Percentiles rank a stretch among this genome's conserved stretches.
These are phyloP conservation scores for Polytrichum formosum DNA, from an alignment of 225 moss, liverwort and hornwort species.

Conservation along the genomic window DNA sequence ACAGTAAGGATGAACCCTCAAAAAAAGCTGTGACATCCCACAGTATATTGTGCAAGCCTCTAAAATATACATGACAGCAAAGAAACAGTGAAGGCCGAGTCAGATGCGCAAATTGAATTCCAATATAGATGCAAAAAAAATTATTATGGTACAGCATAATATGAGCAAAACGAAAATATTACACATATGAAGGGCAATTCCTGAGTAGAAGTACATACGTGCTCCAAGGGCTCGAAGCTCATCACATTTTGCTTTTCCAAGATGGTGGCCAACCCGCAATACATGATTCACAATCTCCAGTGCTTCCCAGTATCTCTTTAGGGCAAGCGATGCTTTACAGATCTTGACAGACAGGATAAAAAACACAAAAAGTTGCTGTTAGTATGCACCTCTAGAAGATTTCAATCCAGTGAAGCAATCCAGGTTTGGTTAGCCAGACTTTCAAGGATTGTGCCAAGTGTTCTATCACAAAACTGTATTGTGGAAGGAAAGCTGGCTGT, in stretches of 20 bases:
- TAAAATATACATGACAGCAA: too few relatives aligned
- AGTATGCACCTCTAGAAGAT: too few relatives aligned
- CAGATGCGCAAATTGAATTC: too few relatives aligned
- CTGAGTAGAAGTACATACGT: conserved; percentile 38
- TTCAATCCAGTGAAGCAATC: too few relatives aligned
- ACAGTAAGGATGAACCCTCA: background rate
- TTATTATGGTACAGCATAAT: background rate
- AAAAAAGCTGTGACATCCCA: too few relatives aligned
- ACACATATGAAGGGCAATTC: background rate
- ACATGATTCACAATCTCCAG: conserved; percentile 85
- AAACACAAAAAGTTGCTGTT: too few relatives aligned
- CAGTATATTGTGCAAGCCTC: too few relatives aligned
- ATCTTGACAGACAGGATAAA: conserved; percentile 24
- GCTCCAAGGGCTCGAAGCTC: conserved; percentile 95
- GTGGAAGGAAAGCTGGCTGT: too few relatives aligned
- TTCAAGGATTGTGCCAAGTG: too few relatives aligned
- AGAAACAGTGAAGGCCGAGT: too few relatives aligned
- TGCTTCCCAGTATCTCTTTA: conserved; percentile 85
- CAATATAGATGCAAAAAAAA: background rate
- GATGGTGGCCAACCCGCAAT: conserved; percentile 65
- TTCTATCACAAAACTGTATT: too few relatives aligned
- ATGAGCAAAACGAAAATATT: background rate
- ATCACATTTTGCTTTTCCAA: conserved; percentile 73
- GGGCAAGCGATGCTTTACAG: conserved; percentile 73
- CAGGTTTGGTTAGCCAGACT: too few relatives aligned